phyloP scores from a whole-genome alignment of 1,139 yeast species.

The Groenewaldozyma auringiensis region DNA sequence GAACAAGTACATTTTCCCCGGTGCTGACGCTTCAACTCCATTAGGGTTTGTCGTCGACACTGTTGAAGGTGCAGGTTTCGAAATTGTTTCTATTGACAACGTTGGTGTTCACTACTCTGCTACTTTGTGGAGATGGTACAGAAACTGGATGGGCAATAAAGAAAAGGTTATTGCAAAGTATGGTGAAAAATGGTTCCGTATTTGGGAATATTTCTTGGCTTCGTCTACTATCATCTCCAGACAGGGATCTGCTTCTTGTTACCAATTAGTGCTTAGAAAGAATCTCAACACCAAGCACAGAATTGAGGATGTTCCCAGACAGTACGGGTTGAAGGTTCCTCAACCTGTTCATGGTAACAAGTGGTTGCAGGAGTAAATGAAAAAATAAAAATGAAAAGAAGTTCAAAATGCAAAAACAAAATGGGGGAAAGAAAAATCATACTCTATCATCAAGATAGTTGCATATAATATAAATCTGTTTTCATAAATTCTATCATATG shows the following conservation, averaged over 20 bases:
- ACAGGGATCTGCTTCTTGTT: constrained; percentile 91
- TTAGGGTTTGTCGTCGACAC: constrained; percentile 71
- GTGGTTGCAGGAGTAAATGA: constrained; percentile 37
- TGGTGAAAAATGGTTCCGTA: constrained; percentile 86
- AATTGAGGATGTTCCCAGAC: constrained; percentile 69
- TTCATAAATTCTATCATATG: too few species aligned
- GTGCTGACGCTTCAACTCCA: constrained; percentile 96
- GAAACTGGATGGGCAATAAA: constrained; percentile 86
- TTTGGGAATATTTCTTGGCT: constrained; percentile 89
- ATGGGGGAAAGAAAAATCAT: background rate
- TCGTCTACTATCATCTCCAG: constrained; percentile 75
- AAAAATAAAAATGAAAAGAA: constrained; percentile 1
- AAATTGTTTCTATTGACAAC: constrained; percentile 74
- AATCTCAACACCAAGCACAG: constrained; percentile 80
- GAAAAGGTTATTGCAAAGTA: constrained; percentile 71
- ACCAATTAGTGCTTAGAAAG: constrained; percentile 86
- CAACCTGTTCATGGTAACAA: constrained; percentile 42
- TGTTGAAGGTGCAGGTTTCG: constrained; percentile 81
- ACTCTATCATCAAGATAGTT: background rate
- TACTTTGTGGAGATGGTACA: constrained; percentile 90
- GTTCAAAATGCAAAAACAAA: background rate
- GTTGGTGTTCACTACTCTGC: constrained; percentile 92
- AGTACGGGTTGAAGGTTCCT: constrained; percentile 69
- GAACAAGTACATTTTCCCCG: constrained; percentile 96
- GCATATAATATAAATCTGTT: background rate